phyloP scores from a whole-genome alignment of 306 rosid genomes.

The Vigna unguiculata region DNA sequence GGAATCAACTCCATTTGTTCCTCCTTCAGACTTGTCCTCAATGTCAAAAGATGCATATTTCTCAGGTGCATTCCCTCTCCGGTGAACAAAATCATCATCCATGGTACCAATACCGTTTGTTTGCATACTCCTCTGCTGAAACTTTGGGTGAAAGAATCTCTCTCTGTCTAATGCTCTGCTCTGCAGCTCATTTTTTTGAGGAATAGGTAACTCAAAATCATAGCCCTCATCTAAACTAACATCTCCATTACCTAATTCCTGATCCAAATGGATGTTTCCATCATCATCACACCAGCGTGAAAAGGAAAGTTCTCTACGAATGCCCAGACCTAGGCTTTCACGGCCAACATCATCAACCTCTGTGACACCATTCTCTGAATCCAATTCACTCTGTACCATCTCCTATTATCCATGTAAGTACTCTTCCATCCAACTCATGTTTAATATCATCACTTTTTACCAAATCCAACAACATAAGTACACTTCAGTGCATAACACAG shows the following conservation, averaged over 20 bases:
- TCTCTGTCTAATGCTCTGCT: constrained; percentile 52
- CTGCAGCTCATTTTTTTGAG: constrained; percentile 55
- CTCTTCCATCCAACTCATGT: constrained; percentile 42
- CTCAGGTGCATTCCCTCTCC: constrained; percentile 58
- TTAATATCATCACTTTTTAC: constrained; percentile 38
- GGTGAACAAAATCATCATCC: constrained; percentile 57
- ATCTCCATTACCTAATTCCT: constrained; percentile 48
- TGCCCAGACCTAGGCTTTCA: constrained; percentile 52
- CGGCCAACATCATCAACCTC: constrained; percentile 42
- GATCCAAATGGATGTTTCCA: constrained; percentile 54
- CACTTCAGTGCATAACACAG: constrained; percentile 33
- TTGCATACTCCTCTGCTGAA: constrained; percentile 57
- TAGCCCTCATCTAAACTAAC: constrained; percentile 58
- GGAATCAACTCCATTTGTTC: constrained; percentile 44
- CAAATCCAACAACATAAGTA: constrained; percentile 42
- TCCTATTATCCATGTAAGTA: constrained; percentile 57
- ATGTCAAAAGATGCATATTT: constrained; percentile 72
- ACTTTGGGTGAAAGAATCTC: constrained; percentile 43
- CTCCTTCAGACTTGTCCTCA: constrained; percentile 60
- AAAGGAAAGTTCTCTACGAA: constrained; percentile 74
- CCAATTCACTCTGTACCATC: constrained; percentile 66
- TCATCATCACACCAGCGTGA: constrained; percentile 72
- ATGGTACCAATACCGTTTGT: constrained; percentile 54
- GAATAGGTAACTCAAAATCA: constrained; percentile 67
- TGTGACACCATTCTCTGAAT: constrained; percentile 50